A percentile compares a stretch with the other conserved stretches of the same genome.
Conservation (phyloP, 176 grass and related monocot species). For the bread wheat (Triticum aestivum) region IWGSC_CS_RefSeq_v2.1 NC_057798.1:158618843-158619342, state of each 20-base stretch:
- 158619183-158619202: not conserved
- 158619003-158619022: no score
- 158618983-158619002: no score
- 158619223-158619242: not conserved
- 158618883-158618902: not conserved
- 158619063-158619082: no score
- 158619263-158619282: not conserved
- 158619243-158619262: not conserved
- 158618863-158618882: not conserved
- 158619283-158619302: not conserved
- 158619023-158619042: no score
- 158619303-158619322: constrained; percentile 29
- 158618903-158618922: not conserved
- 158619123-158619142: not conserved
- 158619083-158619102: no score
- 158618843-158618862: not conserved
- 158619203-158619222: not conserved
- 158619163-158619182: not conserved
- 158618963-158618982: not conserved
- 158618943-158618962: not conserved
- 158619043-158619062: no score
- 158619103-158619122: not conserved
- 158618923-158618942: not conserved
- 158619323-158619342: constrained; percentile 90
- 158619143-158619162: not conserved